Base-by-base conservation (phyloP, 2,329 filamentous ascomycete genomes). In the Amauroascus verrucosus region DNA sequence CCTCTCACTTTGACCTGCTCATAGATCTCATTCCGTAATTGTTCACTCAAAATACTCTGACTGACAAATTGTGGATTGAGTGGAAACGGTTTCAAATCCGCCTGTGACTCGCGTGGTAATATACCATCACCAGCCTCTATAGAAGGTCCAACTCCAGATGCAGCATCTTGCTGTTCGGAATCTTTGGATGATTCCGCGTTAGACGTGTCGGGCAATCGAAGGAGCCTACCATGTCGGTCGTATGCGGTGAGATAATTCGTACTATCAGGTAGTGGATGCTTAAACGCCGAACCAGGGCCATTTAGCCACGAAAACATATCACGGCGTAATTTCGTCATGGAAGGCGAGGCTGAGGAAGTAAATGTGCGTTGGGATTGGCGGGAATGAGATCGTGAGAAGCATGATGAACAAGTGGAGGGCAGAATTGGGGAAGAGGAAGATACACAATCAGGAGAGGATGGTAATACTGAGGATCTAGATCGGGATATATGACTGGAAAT, bases 11-110 rank as follows among this genome's bases (percentile, higher is more conserved):
- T 81, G 13, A 94, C 81, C 60, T 80, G 78, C 3, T 75, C 63
- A 73, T 86, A 93, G 52, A 96, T 85, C 59, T 83, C 75, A 62
- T 90, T 83, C 55, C 85, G 77, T 46, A 90, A 73, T 16, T 76
- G 72, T 61, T 94, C 86, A 57, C 83, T 83, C 59, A 96, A 75
- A 20, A 95, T 85, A 3, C 77, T 73, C 66, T 86, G 77, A 62
- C 83, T 88, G 58, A 75, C 70, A 70, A 91, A 96, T 22, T 77
- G 65, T 3, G 71, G 72, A 67, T 95, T 95, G 48, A 80, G 65
- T 0, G 88, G 88, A 59, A 93, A 95, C 0, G 87, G 88, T 56
- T 67, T 76, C 62, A 63, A 54, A 28, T 57, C 57, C 44, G 53
- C 41, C 4, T 30, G 13, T 8, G 45, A 32, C 20, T 56, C 48